phyloP scores from a whole-genome alignment of 1,284 basidiomycete genomes.

The Tilletia setariae region DNA sequence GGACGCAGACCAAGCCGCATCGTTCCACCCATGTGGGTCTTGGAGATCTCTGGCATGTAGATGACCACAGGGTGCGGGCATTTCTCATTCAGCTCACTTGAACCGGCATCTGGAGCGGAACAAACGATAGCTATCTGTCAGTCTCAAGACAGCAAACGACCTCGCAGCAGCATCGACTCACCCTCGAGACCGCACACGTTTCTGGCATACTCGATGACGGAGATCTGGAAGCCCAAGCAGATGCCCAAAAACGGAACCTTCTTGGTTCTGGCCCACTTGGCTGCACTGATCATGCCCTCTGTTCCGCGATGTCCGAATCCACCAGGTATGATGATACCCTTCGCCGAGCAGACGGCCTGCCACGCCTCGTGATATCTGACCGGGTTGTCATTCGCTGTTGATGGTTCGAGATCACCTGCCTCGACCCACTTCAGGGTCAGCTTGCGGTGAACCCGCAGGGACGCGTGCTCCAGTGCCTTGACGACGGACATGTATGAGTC shows the following conservation, averaged over 20 bases:
- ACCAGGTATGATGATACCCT: slow-evolving; percentile 64
- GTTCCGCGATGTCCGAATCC: slow-evolving; percentile 91
- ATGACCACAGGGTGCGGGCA: slow-evolving; percentile 73
- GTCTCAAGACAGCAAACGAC: no score
- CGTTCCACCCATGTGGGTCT: slow-evolving; percentile 95
- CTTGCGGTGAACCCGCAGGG: slow-evolving; percentile 82
- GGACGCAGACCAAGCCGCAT: slow-evolving; percentile 95
- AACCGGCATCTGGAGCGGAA: slow-evolving; percentile 70
- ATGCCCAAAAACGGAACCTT: slow-evolving; percentile 93
- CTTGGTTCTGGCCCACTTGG: slow-evolving; percentile 93
- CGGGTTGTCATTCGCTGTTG: slow-evolving; percentile 73
- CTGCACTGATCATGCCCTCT: slow-evolving; percentile 95
- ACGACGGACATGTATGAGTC: slow-evolving; percentile 99
- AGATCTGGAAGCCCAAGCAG: slow-evolving; percentile 96
- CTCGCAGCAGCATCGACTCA: background rate
- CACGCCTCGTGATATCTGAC: slow-evolving; percentile 94
- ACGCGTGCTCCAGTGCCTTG: slow-evolving; percentile 95
- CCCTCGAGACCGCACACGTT: slow-evolving; percentile 69
- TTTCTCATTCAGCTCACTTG: slow-evolving; percentile 71
- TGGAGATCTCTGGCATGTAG: slow-evolving; percentile 99
- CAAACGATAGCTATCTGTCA: no score
- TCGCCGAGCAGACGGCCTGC: slow-evolving; percentile 82
- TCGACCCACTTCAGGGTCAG: slow-evolving; percentile 71
- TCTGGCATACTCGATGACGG: slow-evolving; percentile 90
- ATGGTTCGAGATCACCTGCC: slow-evolving; percentile 84